Conservation (phyloP, 1,139 yeast genomes). For the Kurtzmaniella natalensis region DNA sequence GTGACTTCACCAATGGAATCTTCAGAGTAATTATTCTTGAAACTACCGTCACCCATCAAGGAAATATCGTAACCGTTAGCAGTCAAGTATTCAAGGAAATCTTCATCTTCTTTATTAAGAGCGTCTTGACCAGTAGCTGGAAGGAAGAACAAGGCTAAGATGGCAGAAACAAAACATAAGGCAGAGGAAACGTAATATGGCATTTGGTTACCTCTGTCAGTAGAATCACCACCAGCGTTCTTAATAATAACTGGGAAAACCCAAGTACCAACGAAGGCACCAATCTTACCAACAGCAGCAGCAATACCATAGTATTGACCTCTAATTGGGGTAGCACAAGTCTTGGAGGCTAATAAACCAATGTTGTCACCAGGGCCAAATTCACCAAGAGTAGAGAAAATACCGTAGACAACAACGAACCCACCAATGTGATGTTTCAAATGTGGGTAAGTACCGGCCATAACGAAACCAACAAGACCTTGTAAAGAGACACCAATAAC, state of each 20-base stretch:
- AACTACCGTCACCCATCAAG: conserved; percentile 37
- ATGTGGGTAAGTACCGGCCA: conserved; percentile 59
- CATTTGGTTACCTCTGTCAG: conserved; percentile 55
- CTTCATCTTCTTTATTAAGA: conserved; percentile 69
- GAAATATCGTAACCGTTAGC: conserved; percentile 55
- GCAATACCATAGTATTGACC: conserved; percentile 37
- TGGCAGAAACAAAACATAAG: conserved; percentile 68
- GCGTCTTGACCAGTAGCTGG: conserved; percentile 85
- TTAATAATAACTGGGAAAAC: conserved; percentile 24
- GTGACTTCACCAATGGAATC: conserved; percentile 9
- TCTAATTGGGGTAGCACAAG: conserved; percentile 16
- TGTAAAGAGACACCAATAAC: conserved; percentile 58
- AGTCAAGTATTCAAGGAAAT: conserved; percentile 60
- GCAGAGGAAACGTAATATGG: conserved; percentile 83
- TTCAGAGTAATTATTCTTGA: not conserved
- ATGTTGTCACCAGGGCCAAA: conserved; percentile 18
- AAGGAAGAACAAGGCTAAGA: conserved; percentile 63
- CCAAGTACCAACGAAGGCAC: conserved; percentile 50
- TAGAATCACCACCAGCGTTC: conserved; percentile 39
- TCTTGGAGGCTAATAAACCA: conserved; percentile 15
- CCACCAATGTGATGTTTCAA: conserved; percentile 58
- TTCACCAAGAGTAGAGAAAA: conserved; percentile 53
- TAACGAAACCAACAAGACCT: conserved; percentile 65
- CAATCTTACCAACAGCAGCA: conserved; percentile 53
- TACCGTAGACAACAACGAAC: conserved; percentile 72